Percentiles rank a stretch among this genome's conserved stretches.
These are phyloP conservation scores for Ogataea degrootiae DNA, from an alignment of 805 yeast species.

Conservation along the genomic window DNA sequence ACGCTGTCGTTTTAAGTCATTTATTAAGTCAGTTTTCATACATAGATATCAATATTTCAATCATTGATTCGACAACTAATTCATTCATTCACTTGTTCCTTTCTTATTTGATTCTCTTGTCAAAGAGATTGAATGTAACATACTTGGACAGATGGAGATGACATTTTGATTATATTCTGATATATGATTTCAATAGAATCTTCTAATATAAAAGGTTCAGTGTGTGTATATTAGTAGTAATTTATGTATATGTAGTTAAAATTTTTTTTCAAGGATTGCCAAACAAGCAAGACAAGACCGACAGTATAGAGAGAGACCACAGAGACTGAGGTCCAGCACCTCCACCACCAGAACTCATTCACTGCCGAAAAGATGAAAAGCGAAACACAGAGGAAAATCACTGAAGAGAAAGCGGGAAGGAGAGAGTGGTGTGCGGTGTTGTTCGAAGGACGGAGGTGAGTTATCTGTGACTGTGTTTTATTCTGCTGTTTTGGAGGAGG, in stretches of 20 bases:
- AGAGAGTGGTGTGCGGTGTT: not conserved
- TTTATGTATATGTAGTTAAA: not conserved
- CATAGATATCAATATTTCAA: no score
- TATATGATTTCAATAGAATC: not conserved
- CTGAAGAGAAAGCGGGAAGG: no score
- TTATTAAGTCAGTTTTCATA: no score
- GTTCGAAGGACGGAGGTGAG: not conserved
- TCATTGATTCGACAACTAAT: no score
- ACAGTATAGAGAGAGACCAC: not conserved
- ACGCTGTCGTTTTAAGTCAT: no score
- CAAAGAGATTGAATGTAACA: conserved; percentile 32
- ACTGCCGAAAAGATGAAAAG: no score
- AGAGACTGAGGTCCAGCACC: no score
- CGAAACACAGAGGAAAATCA: no score
- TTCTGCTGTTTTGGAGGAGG: not conserved
- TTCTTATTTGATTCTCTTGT: no score
- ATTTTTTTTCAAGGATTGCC: not conserved
- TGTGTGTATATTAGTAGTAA: not conserved
- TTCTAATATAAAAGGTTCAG: not conserved
- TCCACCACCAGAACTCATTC: no score
- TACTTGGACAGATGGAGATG: conserved; percentile 87
- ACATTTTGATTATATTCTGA: conserved; percentile 16
- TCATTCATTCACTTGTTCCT: no score
- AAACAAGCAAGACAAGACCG: not conserved
- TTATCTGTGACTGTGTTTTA: not conserved